Evolutionary conservation across 768 basidiomycete species (phyloP).

Genomic region (Mycena olivaceomarginata): DNA sequence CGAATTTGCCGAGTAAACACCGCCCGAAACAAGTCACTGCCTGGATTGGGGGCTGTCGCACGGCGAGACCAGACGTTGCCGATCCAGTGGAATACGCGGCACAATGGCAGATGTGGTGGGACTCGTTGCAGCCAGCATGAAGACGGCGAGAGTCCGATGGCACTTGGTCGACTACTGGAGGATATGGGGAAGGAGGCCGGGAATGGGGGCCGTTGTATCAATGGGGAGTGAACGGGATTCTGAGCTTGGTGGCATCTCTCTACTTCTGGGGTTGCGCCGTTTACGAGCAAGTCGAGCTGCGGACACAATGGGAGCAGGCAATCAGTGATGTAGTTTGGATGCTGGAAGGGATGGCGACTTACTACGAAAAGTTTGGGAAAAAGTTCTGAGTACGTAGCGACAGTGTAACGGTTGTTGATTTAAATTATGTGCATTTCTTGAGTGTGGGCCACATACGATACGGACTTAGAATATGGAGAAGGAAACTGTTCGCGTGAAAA

Average conservation of each 20-base stretch:
- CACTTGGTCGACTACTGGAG: not conserved
- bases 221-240: constrained; percentile 8
- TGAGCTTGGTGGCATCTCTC: constrained; percentile 4
- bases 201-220: constrained; percentile 4
- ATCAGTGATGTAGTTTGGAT: not conserved
- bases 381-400: no score
- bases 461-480: no score
- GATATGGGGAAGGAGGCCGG: not conserved
- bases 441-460: no score
- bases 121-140: constrained; percentile 14
- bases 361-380: no score
- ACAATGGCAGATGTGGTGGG: constrained; percentile 16
- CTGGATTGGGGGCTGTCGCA: no score
- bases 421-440: no score
- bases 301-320: not conserved
- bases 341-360: not conserved
- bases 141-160: not conserved
- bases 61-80: no score
- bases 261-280: constrained; percentile 14
- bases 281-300: not conserved
- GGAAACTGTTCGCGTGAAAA: no score
- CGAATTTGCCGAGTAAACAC: no score
- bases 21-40: no score
- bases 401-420: no score
- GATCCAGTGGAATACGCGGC: not conserved